Evolutionary conservation across 1,284 basidiomycete species (phyloP).

Genomic region (Butyriboletus appendiculatus): DNA sequence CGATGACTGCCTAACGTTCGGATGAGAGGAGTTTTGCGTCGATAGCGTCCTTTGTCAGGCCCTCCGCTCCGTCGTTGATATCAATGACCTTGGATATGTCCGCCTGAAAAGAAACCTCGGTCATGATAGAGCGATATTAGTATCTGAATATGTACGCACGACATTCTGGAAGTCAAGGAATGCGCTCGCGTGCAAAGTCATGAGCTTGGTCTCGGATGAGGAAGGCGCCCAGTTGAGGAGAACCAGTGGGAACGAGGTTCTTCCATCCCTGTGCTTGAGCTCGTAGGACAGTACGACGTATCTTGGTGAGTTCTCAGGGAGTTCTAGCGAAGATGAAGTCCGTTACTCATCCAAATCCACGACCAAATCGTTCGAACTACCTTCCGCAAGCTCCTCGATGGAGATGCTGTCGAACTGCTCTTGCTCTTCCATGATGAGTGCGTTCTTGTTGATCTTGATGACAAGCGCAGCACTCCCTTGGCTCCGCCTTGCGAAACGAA

Average conservation of each 20-base stretch:
- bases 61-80: slow-evolving; percentile 78
- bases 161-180: slow-evolving; percentile 78
- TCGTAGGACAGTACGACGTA: slow-evolving; percentile 88
- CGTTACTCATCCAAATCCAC: neutral
- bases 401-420: slow-evolving; percentile 76
- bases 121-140: slow-evolving; percentile 1
- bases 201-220: slow-evolving; percentile 70
- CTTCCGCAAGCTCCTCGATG: slow-evolving; percentile 84
- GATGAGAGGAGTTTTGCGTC: slow-evolving; percentile 57
- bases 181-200: slow-evolving; percentile 85
- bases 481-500: slow-evolving; percentile 74
- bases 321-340: slow-evolving; percentile 51
- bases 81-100: slow-evolving; percentile 79
- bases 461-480: slow-evolving; percentile 75
- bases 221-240: slow-evolving; percentile 86
- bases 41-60: slow-evolving; percentile 70
- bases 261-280: slow-evolving; percentile 79
- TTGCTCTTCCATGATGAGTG: slow-evolving; percentile 79
- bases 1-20: neutral
- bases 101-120: slow-evolving; percentile 43
- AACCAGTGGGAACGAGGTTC: slow-evolving; percentile 82
- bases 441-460: slow-evolving; percentile 85
- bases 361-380: slow-evolving; percentile 40
- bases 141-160: slow-evolving; percentile 43
- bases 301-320: slow-evolving; percentile 88